Percentiles rank a stretch among this genome's conserved stretches.
These are phyloP conservation scores for Avena eriantha DNA, from an alignment of 176 grass and related monocot species.

Conservation along the genomic window DNA sequence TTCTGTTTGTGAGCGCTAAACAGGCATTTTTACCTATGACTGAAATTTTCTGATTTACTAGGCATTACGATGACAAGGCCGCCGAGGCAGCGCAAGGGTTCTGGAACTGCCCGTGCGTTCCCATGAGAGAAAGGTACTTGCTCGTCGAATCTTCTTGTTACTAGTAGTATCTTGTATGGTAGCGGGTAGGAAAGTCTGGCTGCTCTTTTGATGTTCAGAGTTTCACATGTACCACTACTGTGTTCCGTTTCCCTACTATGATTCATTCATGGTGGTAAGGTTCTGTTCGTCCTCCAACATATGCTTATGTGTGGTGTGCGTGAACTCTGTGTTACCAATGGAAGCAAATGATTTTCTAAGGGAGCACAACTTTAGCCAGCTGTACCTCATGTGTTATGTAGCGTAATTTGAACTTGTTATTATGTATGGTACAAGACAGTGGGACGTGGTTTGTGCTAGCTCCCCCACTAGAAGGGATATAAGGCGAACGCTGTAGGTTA, in stretches of 20 bases:
- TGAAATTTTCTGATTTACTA: not conserved
- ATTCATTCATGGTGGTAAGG: too few species aligned
- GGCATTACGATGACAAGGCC: constrained; percentile 99
- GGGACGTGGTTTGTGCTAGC: not conserved
- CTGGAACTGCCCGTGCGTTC: constrained; percentile 99
- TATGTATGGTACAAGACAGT: not conserved
- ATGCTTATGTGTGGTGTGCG: too few species aligned
- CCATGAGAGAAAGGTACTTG: constrained; percentile 88
- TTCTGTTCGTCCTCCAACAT: too few species aligned
- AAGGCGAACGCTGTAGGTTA: not conserved
- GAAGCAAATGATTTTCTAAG: too few species aligned
- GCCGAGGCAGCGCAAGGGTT: constrained; percentile 92
- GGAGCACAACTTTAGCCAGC: too few species aligned
- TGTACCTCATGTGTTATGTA: too few species aligned
- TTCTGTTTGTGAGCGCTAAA: too few species aligned
- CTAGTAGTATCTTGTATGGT: not conserved
- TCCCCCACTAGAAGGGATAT: not conserved
- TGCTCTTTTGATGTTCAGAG: not conserved
- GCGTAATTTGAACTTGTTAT: not conserved
- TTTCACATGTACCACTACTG: not conserved
- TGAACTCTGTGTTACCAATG: too few species aligned
- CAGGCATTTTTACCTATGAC: too few species aligned
- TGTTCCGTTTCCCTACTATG: too few species aligned
- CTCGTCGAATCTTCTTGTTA: not conserved
- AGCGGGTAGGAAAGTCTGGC: not conserved